A percentile compares a stretch with the other conserved stretches of the same genome.
Conservation (phyloP, 2,329 filamentous ascomycete species). For the Penicillium rolfsii region DNA sequence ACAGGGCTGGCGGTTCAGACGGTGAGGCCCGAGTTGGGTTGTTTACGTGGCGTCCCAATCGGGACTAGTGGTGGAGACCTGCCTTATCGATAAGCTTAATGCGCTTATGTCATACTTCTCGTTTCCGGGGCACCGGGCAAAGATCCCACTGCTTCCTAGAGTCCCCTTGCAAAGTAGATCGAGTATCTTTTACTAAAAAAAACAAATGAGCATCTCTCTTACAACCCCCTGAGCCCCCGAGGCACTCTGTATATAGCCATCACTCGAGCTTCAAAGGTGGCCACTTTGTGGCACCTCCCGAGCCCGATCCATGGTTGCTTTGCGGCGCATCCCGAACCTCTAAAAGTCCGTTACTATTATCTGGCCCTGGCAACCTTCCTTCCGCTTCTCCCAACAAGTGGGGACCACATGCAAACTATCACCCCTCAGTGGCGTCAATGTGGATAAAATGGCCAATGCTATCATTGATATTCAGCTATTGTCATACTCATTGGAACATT, state of each 20-base stretch:
- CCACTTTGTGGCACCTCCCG: not conserved
- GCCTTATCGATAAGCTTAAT: constrained; percentile 51
- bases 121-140: constrained; percentile 19
- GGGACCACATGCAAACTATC: constrained; percentile 1
- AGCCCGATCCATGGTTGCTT: constrained; percentile 5
- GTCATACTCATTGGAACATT: not conserved
- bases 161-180: not conserved
- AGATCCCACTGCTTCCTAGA: not conserved
- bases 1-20: constrained; percentile 26
- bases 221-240: not conserved
- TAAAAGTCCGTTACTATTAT: not conserved
- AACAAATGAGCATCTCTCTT: not conserved
- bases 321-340: constrained; percentile 1
- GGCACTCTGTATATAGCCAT: no score
- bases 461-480: not conserved
- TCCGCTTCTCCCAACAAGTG: constrained; percentile 4
- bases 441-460: not conserved
- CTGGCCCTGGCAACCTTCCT: constrained; percentile 11
- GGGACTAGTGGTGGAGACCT: constrained; percentile 36
- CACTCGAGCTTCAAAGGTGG: not conserved
- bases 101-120: constrained; percentile 20
- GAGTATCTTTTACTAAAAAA: not conserved
- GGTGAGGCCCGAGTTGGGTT: constrained; percentile 43
- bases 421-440: not conserved
- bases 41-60: constrained; percentile 45